Evolutionary conservation across 805 yeast species (phyloP).

Genomic region (Cyberlindnera maritima): DNA sequence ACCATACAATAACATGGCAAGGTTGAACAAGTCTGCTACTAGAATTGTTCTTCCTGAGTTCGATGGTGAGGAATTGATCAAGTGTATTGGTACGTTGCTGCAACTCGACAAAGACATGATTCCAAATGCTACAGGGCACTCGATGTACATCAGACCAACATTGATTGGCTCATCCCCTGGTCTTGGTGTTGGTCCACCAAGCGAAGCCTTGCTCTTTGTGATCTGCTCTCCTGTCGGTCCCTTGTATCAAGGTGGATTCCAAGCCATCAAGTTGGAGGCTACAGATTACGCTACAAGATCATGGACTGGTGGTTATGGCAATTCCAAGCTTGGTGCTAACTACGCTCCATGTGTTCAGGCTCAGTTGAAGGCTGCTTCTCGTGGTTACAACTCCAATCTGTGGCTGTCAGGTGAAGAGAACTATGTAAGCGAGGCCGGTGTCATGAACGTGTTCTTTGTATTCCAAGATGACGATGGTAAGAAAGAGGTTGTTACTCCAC

Average conservation of each 20-base stretch:
- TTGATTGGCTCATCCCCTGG: conserved; percentile 89
- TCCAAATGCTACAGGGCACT: conserved; percentile 84
- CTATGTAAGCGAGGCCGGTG: conserved; percentile 91
- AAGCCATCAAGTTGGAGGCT: conserved; percentile 91
- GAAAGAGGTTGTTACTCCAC: conserved; percentile 92
- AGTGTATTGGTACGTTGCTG: conserved; percentile 73
- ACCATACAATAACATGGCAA: conserved; percentile 85
- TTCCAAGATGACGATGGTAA: conserved; percentile 78
- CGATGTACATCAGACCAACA: conserved; percentile 91
- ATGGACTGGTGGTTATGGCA: conserved; percentile 99
- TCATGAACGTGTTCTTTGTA: conserved; percentile 92
- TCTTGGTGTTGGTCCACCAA: conserved; percentile 83
- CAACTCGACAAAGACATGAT: conserved; percentile 72
- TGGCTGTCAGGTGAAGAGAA: conserved; percentile 94
- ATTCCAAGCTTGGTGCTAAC: conserved; percentile 94
- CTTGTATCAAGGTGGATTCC: conserved; percentile 90
- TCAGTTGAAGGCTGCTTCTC: conserved; percentile 80
- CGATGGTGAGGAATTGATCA: conserved; percentile 72
- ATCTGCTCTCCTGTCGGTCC: conserved; percentile 99
- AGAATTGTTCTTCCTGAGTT: conserved; percentile 91
- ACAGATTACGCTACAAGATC: conserved; percentile 96
- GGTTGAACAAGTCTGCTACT: conserved; percentile 86
- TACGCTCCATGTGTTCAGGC: conserved; percentile 95
- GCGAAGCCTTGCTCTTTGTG: conserved; percentile 75
- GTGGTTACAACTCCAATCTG: conserved; percentile 93